Evolutionary conservation across 2,329 filamentous ascomycete genomes (phyloP).

Genomic region (Ceratocystis harringtonii): DNA sequence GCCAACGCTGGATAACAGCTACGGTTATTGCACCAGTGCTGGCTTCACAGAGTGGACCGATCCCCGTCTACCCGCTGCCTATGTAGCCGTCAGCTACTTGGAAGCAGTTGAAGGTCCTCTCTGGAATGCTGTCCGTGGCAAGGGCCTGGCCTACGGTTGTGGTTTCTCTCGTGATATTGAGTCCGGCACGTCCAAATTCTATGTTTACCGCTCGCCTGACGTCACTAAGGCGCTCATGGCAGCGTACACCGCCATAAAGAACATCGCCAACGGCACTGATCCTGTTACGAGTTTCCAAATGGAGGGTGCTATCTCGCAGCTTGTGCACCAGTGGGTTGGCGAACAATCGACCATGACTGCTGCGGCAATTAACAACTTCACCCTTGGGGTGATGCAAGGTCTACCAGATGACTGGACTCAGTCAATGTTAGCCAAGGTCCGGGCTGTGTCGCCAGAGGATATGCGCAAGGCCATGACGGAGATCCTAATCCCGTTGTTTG

Average conservation of each 20-base stretch:
- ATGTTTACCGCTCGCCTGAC: constrained; percentile 81
- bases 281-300: constrained; percentile 68
- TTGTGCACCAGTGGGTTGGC: constrained; percentile 75
- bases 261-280: constrained; percentile 55
- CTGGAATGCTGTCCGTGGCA: constrained; percentile 85
- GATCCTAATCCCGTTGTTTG: constrained; percentile 66
- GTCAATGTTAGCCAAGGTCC: constrained; percentile 60
- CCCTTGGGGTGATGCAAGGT: constrained; percentile 62
- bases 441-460: constrained; percentile 59
- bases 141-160: constrained; percentile 81
- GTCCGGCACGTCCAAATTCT: constrained; percentile 66
- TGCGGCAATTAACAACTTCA: constrained; percentile 71
- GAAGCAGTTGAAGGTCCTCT: constrained; percentile 88
- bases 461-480: constrained; percentile 60
- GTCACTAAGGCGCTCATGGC: constrained; percentile 72
- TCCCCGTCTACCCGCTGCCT: constrained; percentile 62
- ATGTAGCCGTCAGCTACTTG: constrained; percentile 82
- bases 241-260: constrained; percentile 57
- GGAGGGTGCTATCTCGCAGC: constrained; percentile 78
- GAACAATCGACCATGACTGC: constrained; percentile 73
- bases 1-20: constrained; percentile 84
- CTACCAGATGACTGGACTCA: constrained; percentile 65
- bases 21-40: constrained; percentile 57
- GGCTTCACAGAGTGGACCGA: constrained; percentile 65
- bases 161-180: constrained; percentile 65